A percentile compares a stretch with the other conserved stretches of the same genome.
phyloP scores from a whole-genome alignment of 1,139 yeast genomes.

The Yamadazyma conglobata region DNA sequence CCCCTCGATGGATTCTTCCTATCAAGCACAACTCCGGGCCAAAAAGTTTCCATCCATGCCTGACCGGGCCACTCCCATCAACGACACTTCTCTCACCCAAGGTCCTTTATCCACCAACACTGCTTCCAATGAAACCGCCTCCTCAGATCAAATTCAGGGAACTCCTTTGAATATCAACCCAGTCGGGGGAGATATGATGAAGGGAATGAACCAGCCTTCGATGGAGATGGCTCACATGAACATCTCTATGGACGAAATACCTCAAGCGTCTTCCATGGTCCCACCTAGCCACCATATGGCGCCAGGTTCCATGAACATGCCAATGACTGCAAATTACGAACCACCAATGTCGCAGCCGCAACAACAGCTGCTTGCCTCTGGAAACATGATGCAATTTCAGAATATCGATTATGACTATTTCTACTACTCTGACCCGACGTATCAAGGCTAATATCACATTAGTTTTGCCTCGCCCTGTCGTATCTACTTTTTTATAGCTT shows the following conservation, averaged over 20 bases:
- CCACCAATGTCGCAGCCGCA: conserved; percentile 4
- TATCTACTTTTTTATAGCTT: not conserved
- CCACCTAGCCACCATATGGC: not conserved
- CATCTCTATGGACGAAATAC: not conserved
- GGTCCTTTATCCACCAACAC: conserved; percentile 1
- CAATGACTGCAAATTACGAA: conserved; percentile 4
- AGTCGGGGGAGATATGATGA: conserved; percentile 1
- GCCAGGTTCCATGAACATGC: not conserved
- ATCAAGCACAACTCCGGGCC: conserved; percentile 1
- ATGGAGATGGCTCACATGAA: not conserved
- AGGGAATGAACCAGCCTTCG: not conserved
- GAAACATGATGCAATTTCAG: conserved; percentile 2
- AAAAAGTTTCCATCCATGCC: conserved; percentile 4
- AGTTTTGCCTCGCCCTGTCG: too few species aligned
- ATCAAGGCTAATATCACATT: conserved; percentile 1
- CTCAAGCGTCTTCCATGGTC: not conserved
- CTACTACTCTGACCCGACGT: conserved; percentile 1
- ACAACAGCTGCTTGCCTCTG: too few species aligned
- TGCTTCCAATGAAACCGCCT: not conserved
- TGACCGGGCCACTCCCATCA: conserved; percentile 2
- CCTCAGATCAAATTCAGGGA: too few species aligned
- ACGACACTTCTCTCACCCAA: not conserved
- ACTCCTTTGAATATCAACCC: too few species aligned
- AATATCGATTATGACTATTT: conserved; percentile 8
- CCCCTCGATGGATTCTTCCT: conserved; percentile 2